phyloP scores from a whole-genome alignment of 495 filamentous ascomycete species.

The Hypoxylon cercidicola region DNA sequence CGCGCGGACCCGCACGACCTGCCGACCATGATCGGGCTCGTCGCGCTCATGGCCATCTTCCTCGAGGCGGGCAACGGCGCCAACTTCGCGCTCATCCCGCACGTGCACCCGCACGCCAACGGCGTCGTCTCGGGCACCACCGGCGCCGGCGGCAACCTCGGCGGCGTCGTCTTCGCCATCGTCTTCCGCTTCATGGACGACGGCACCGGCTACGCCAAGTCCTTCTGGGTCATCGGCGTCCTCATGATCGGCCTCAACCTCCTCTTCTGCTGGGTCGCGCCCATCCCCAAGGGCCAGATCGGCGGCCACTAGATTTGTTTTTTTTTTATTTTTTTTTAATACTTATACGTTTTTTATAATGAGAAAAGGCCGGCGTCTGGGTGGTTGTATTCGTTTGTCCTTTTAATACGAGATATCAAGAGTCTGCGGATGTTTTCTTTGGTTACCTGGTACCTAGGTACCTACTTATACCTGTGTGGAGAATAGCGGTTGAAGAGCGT shows the following conservation, averaged over 20 bases:
- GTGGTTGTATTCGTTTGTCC: not conserved
- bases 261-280: slow-evolving; percentile 74
- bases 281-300: slow-evolving; percentile 75
- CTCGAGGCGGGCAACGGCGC: slow-evolving; percentile 85
- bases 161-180: slow-evolving; percentile 85
- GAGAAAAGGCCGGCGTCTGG: not conserved
- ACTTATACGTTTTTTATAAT: not conserved
- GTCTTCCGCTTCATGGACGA: slow-evolving; percentile 79
- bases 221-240: slow-evolving; percentile 85
- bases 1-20: slow-evolving; percentile 67
- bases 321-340: slow-evolving; percentile 4
- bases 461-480: too few relatives aligned
- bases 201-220: slow-evolving; percentile 70
- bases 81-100: slow-evolving; percentile 86
- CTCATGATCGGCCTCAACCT: slow-evolving; percentile 76
- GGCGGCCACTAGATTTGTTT: slow-evolving; percentile 60
- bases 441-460: not conserved
- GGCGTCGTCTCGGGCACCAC: slow-evolving; percentile 78
- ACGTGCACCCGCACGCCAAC: slow-evolving; percentile 78
- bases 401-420: not conserved
- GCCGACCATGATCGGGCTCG: slow-evolving; percentile 78
- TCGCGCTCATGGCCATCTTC: slow-evolving; percentile 80
- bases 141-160: slow-evolving; percentile 83
- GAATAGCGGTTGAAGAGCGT: too few relatives aligned
- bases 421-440: not conserved